phyloP scores from a whole-genome alignment of 306 rosid genomes.

The Cucumis melo region DNA sequence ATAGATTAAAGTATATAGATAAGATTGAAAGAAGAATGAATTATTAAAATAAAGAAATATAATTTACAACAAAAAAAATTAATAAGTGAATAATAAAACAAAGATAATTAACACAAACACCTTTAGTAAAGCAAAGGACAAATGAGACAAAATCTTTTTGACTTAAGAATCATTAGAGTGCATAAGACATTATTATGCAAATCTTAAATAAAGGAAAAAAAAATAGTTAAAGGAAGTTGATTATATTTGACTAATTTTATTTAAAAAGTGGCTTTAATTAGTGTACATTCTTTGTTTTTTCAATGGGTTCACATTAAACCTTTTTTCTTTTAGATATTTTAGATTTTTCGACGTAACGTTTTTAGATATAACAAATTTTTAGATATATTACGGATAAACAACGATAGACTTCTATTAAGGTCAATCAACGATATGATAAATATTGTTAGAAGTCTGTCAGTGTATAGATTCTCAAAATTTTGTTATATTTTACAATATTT shows the following conservation, averaged over 20 bases:
- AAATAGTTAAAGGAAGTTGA: not conserved
- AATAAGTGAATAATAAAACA: not conserved
- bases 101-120: not conserved
- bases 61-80: not conserved
- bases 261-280: conserved; percentile 3
- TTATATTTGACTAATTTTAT: not conserved
- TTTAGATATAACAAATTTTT: no score
- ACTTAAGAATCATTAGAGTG: conserved; percentile 7
- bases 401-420: no score
- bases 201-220: not conserved
- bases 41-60: not conserved
- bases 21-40: not conserved
- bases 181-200: not conserved
- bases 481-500: no score
- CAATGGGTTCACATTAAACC: not conserved
- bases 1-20: not conserved
- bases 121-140: conserved; percentile 7
- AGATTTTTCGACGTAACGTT: not conserved
- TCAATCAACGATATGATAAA: no score
- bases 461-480: no score
- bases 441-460: no score
- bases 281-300: conserved; percentile 1
- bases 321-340: no score
- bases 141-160: conserved; percentile 7
- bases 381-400: no score